Conservation (phyloP, 257 asterid species). For the Marsdenia floribunda region DNA sequence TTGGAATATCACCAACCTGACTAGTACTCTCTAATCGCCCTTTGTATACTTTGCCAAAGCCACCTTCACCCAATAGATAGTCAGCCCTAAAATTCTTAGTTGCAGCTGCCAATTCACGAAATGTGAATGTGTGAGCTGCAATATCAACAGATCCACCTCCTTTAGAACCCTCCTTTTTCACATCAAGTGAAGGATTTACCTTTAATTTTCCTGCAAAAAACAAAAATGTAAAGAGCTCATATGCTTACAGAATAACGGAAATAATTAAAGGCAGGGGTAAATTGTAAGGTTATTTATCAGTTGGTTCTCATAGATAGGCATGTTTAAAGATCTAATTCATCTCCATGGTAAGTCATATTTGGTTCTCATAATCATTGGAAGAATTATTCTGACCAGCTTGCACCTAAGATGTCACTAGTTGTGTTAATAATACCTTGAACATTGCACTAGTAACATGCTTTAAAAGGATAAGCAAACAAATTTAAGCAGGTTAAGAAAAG, state of each 20-base stretch:
- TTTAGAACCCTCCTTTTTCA: conserved; percentile 52
- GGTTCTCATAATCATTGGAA: no score
- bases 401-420: background rate
- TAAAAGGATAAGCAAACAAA: background rate
- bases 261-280: background rate
- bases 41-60: conserved; percentile 81
- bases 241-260: background rate
- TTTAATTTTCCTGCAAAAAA: conserved; percentile 26
- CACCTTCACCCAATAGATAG: conserved; percentile 92
- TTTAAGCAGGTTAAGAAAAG: background rate
- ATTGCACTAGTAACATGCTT: background rate
- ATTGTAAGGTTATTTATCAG: background rate
- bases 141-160: conserved; percentile 72
- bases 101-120: conserved; percentile 86
- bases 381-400: background rate
- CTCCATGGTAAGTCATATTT: no score
- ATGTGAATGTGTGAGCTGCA: conserved; percentile 84
- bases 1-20: conserved; percentile 41
- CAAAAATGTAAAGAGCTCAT: background rate
- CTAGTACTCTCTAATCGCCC: conserved; percentile 69
- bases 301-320: background rate
- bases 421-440: background rate
- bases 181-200: conserved; percentile 42
- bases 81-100: conserved; percentile 84
- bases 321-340: background rate